Conservation (phyloP, 2,329 filamentous ascomycete species). For the Exophiala aquamarina region DNA sequence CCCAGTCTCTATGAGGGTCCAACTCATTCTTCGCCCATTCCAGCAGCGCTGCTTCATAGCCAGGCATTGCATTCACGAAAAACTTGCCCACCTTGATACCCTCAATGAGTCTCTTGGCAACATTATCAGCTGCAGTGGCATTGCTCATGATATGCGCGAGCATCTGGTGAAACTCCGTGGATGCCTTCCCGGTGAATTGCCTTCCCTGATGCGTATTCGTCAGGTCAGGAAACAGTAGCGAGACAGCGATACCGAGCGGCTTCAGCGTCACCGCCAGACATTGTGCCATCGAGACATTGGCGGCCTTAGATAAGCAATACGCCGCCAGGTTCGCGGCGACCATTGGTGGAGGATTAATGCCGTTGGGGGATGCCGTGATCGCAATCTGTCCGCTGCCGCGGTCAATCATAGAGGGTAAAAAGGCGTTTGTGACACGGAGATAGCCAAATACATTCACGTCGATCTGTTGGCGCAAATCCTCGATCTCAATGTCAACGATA, state of each 20-base stretch:
- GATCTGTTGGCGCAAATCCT: background rate
- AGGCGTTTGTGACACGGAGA: slow-evolving; percentile 1
- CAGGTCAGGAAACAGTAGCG: background rate
- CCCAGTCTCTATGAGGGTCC: background rate
- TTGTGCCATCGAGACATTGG: slow-evolving; percentile 2
- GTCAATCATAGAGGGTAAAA: background rate
- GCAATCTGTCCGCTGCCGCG: slow-evolving; percentile 1
- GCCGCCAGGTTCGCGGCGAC: background rate
- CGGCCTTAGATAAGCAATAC: slow-evolving; percentile 2
- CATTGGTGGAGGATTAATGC: background rate
- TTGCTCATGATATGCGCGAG: background rate
- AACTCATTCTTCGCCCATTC: slow-evolving; percentile 1
- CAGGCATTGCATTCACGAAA: background rate
- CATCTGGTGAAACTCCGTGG: background rate
- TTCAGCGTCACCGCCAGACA: slow-evolving; percentile 1
- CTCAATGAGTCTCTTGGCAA: background rate
- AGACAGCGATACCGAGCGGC: background rate
- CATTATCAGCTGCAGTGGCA: background rate
- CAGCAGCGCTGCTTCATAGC: background rate
- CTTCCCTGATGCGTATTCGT: background rate
- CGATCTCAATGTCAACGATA: background rate
- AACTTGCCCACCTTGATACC: background rate
- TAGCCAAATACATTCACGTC: slow-evolving; percentile 6
- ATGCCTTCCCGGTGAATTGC: background rate
- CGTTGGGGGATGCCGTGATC: slow-evolving; percentile 3